These are phyloP conservation scores for Aspergillus felis DNA, from an alignment of 2,329 filamentous ascomycete species.

Conservation along the genomic window DNA sequence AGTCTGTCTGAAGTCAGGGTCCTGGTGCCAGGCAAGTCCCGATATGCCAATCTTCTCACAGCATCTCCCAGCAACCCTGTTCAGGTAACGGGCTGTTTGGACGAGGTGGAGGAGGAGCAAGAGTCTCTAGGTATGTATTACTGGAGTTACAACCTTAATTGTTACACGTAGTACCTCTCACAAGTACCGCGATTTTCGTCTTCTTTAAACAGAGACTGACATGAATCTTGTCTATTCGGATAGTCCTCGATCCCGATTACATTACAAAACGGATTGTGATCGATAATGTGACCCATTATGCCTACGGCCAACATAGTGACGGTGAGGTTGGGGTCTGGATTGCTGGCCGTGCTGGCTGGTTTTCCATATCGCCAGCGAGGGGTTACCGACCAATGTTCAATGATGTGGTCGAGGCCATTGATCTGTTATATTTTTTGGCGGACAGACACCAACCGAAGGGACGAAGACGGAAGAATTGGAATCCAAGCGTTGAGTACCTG, in stretches of 20 bases:
- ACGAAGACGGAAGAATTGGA: conserved; percentile 28
- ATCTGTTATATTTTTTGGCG: conserved; percentile 58
- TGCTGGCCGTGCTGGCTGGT: conserved; percentile 60
- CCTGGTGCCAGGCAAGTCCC: conserved; percentile 45
- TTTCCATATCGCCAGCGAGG: conserved; percentile 51
- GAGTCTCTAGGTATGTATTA: conserved; percentile 37
- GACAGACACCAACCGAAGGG: conserved; percentile 50
- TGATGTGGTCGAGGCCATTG: conserved; percentile 56
- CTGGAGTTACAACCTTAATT: neutral
- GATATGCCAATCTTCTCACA: conserved; percentile 52
- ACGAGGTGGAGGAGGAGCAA: conserved; percentile 43
- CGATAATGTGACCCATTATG: conserved; percentile 47
- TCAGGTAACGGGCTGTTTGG: conserved; percentile 51
- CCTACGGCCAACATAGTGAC: conserved; percentile 51
- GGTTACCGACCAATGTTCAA: conserved; percentile 52
- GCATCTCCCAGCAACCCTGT: conserved; percentile 54
- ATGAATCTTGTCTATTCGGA: neutral
- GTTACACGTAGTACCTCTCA: neutral
- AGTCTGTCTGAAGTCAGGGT: conserved; percentile 54
- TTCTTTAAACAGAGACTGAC: neutral
- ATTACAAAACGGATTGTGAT: conserved; percentile 44
- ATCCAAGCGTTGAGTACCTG: conserved; percentile 36
- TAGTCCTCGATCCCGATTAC: conserved; percentile 39
- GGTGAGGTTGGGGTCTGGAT: conserved; percentile 58
- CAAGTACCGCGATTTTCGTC: neutral